A percentile compares a stretch with the other conserved stretches of the same genome.
phyloP scores from a whole-genome alignment of 1,284 basidiomycete genomes.

The Neolentinus lepideus region DNA sequence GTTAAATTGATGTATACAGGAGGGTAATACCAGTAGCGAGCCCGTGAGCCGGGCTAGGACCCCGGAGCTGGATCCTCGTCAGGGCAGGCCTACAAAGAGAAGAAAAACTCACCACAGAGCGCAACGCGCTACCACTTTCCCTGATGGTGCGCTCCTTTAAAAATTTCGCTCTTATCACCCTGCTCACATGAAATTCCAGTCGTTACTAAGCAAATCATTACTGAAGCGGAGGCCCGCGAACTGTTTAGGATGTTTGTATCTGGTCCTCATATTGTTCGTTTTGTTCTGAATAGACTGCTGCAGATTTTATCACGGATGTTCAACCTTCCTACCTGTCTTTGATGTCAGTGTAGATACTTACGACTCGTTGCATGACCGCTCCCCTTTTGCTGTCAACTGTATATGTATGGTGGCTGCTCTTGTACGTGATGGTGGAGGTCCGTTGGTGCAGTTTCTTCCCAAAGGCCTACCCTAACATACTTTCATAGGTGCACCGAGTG shows the following conservation, averaged over 20 bases:
- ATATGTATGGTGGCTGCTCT: conserved; percentile 88
- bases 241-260: conserved; percentile 70
- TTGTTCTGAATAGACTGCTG: conserved; percentile 9
- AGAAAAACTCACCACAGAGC: conserved; percentile 58
- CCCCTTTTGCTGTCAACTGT: conserved; percentile 78
- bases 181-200: conserved; percentile 33
- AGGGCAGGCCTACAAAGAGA: conserved; percentile 58
- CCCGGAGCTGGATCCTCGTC: conserved; percentile 54
- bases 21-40: conserved; percentile 69
- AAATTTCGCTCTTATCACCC: conserved; percentile 10
- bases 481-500: conserved; percentile 38
- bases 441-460: conserved; percentile 14
- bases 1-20: conserved; percentile 31
- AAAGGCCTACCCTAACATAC: conserved; percentile 1
- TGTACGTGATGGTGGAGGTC: conserved; percentile 82
- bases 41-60: conserved; percentile 68
- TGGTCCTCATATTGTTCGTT: conserved; percentile 7
- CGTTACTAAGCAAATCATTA: conserved; percentile 71
- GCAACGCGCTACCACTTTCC: conserved; percentile 47
- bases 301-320: conserved; percentile 84
- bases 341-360: conserved; percentile 75
- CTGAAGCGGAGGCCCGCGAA: conserved; percentile 76
- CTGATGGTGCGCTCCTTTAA: conserved; percentile 46
- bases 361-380: conserved; percentile 72
- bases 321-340: conserved; percentile 84